Conservation (phyloP, 129 eudicot species). For the Cynara cardunculus region DNA sequence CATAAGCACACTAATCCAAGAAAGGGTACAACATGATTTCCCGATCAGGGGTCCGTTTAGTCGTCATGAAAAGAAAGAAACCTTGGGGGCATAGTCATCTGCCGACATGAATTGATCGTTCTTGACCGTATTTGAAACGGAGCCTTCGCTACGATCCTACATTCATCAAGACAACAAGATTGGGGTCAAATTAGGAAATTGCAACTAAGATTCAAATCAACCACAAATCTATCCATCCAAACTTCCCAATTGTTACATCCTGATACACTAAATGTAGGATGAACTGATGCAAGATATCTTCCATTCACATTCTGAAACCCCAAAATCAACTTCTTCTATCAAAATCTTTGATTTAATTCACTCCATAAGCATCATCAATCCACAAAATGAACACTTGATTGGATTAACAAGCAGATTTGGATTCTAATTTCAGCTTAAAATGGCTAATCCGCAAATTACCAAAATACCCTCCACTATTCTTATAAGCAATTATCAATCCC, state of each 20-base stretch:
- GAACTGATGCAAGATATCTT: not conserved
- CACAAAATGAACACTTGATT: not conserved
- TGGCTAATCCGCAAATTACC: not conserved
- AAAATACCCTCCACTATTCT: not conserved
- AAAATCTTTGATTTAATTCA: not conserved
- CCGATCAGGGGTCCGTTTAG: not conserved
- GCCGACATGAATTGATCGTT: slow-evolving; percentile 41
- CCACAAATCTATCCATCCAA: not conserved
- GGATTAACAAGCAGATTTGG: slow-evolving; percentile 1
- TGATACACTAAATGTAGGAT: not conserved
- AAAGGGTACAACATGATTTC: not conserved
- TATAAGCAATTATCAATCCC: not conserved
- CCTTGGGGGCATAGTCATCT: slow-evolving; percentile 42
- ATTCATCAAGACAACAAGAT: slow-evolving; percentile 19
- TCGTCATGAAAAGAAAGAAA: slow-evolving; percentile 11
- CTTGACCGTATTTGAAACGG: slow-evolving; percentile 20
- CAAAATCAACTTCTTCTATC: not conserved
- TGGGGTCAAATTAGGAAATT: not conserved
- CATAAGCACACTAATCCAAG: not conserved
- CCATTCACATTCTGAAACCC: not conserved
- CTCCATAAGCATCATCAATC: not conserved
- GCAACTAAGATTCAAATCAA: not conserved
- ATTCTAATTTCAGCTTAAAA: not conserved
- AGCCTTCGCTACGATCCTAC: slow-evolving; percentile 37
- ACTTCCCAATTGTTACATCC: not conserved